Conservation (phyloP, 768 basidiomycete species). For the Panus rudis region DNA sequence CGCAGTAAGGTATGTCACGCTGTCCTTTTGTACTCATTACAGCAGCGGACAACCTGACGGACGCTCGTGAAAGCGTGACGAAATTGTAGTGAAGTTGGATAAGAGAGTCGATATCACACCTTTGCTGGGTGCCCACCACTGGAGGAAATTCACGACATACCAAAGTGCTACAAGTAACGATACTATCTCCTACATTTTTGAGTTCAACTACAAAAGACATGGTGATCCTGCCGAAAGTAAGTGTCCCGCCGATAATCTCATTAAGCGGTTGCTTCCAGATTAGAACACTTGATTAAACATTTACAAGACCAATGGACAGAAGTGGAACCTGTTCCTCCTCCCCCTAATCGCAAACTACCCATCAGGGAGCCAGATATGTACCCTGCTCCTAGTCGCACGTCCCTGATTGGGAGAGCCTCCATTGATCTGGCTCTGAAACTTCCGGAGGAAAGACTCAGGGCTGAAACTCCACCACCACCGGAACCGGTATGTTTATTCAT, state of each 20-base stretch:
- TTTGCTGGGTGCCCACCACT: conserved; percentile 20
- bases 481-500: neutral
- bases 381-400: conserved; percentile 16
- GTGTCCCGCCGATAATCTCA: neutral
- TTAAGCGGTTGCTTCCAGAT: neutral
- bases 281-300: neutral
- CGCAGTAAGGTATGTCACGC: neutral
- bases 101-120: conserved; percentile 14
- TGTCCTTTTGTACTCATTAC: neutral
- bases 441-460: conserved; percentile 12
- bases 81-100: conserved; percentile 18
- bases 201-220: conserved; percentile 19
- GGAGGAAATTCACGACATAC: conserved; percentile 11
- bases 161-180: conserved; percentile 1
- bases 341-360: conserved; percentile 7
- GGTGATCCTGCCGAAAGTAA: conserved; percentile 20
- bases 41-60: neutral
- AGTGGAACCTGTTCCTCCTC: conserved; percentile 12
- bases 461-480: conserved; percentile 9
- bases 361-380: conserved; percentile 16
- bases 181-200: conserved; percentile 20
- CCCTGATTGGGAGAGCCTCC: conserved; percentile 9
- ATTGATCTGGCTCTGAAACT: conserved; percentile 11
- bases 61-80: conserved; percentile 11
- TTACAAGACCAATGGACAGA: conserved; percentile 17